Conservation (phyloP, 1,284 basidiomycete genomes). For the Exsudoporus floridanus region DNA sequence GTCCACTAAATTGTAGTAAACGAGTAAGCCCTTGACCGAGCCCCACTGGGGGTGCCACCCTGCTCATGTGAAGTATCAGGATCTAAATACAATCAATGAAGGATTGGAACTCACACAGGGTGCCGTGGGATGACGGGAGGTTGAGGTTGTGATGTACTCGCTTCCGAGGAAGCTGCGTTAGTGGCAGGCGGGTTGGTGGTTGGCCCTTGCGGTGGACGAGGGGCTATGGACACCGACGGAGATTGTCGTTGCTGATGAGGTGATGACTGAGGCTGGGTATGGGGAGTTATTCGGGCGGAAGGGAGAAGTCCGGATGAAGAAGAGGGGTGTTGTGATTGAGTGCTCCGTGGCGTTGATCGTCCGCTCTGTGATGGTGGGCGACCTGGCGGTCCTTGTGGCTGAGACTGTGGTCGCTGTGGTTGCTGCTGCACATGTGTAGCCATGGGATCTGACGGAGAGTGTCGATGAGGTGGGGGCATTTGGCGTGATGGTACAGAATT, state of each 20-base stretch:
- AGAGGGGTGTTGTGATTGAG: conserved; percentile 37
- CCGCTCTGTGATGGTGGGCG: conserved; percentile 38
- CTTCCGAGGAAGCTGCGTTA: conserved; percentile 27
- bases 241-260: conserved; percentile 37
- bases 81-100: conserved; percentile 1
- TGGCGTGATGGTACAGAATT: conserved; percentile 34
- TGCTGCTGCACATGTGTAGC: conserved; percentile 38
- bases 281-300: conserved; percentile 33
- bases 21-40: conserved; percentile 59
- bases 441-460: conserved; percentile 44
- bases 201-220: conserved; percentile 36
- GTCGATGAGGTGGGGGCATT: conserved; percentile 40
- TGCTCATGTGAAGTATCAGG: conserved; percentile 19
- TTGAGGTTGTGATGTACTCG: conserved; percentile 29
- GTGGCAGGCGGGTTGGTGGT: conserved; percentile 19
- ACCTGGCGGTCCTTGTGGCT: conserved; percentile 44
- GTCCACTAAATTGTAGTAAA: conserved; percentile 64
- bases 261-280: conserved; percentile 35
- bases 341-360: conserved; percentile 38
- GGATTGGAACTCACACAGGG: conserved; percentile 31
- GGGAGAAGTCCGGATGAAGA: conserved; percentile 29
- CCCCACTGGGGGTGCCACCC: conserved; percentile 39
- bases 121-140: conserved; percentile 24
- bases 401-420: conserved; percentile 50
- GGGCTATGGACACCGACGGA: conserved; percentile 39